Conservation (phyloP, 1,139 yeast species). For the Kodamaea alishanica region DNA sequence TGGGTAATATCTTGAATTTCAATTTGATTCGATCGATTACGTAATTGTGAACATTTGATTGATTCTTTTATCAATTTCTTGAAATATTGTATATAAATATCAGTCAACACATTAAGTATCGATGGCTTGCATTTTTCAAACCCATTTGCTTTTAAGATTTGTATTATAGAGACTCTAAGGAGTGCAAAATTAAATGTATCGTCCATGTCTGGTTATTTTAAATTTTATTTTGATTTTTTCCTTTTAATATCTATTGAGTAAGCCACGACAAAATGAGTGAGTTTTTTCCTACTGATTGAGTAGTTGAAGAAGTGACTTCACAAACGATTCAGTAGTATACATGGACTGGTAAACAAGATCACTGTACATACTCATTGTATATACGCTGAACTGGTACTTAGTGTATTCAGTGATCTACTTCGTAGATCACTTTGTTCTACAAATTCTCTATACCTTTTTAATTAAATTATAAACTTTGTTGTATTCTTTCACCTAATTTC, state of each 20-base stretch:
- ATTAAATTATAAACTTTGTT: constrained; percentile 55
- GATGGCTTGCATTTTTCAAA: constrained; percentile 27
- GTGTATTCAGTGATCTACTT: no score
- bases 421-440: no score
- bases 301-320: no score
- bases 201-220: constrained; percentile 11
- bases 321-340: no score
- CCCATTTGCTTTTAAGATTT: constrained; percentile 24
- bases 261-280: no score
- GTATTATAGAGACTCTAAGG: constrained; percentile 23
- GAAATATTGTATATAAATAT: constrained; percentile 21
- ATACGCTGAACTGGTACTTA: no score
- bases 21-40: constrained; percentile 16
- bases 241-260: background rate
- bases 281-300: no score
- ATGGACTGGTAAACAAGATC: no score
- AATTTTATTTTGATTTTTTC: constrained; percentile 1
- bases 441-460: no score
- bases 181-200: constrained; percentile 25
- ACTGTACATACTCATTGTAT: no score
- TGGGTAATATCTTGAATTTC: constrained; percentile 18
- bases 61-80: constrained; percentile 12
- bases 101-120: constrained; percentile 21
- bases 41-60: constrained; percentile 16
- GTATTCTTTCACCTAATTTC: constrained; percentile 80